A percentile compares a stretch with the other conserved stretches of the same genome.
phyloP scores from a whole-genome alignment of 2,329 filamentous ascomycete species.

The Pleurostoma richardsiae region DNA sequence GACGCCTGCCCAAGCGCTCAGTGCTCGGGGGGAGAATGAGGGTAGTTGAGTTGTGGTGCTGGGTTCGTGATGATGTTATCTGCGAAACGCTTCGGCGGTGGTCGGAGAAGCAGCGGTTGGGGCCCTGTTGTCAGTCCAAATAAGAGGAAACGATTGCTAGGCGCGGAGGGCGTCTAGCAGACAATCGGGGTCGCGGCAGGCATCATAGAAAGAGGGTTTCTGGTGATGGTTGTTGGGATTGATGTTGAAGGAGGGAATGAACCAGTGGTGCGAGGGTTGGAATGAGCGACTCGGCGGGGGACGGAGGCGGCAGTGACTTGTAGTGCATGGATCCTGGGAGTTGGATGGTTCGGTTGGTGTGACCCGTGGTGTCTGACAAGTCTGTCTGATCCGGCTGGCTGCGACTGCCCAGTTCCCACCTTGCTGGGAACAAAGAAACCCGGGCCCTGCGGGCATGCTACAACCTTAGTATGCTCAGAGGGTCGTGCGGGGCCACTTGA shows the following conservation, averaged over 20 bases:
- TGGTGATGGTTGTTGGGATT: neutral
- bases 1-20: too few species aligned
- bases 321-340: neutral
- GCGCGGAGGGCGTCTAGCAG: slow-evolving; percentile 10
- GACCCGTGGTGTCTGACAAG: neutral
- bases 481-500: too few species aligned
- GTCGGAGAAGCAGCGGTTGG: too few species aligned
- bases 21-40: too few species aligned
- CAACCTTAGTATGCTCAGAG: too few species aligned
- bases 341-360: neutral
- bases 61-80: too few species aligned
- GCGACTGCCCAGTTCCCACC: neutral
- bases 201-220: slow-evolving; percentile 2
- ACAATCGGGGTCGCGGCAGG: slow-evolving; percentile 7
- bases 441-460: too few species aligned
- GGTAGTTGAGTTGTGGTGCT: too few species aligned
- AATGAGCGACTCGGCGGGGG: too few species aligned
- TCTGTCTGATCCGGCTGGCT: neutral
- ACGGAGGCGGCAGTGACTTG: too few species aligned
- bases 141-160: slow-evolving; percentile 6
- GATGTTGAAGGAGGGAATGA: neutral
- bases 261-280: neutral
- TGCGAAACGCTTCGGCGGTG: too few species aligned
- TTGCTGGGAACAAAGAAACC: neutral
- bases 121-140: too few species aligned